Conservation (phyloP, 2,329 filamentous ascomycete genomes). For the Fusarium haematococcum region DNA sequence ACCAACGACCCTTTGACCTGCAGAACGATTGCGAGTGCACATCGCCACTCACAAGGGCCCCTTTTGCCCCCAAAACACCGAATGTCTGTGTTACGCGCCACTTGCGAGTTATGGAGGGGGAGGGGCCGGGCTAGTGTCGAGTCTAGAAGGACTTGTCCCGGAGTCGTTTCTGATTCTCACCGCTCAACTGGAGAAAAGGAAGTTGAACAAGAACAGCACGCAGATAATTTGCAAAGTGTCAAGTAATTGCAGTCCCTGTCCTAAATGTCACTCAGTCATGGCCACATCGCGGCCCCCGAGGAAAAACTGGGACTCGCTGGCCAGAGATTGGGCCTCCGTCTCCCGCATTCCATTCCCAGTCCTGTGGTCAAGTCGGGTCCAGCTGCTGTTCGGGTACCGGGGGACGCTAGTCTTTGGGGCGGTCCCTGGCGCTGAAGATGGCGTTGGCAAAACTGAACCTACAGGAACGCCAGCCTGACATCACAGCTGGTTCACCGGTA, state of each 20-base stretch:
- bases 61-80: conserved; percentile 17
- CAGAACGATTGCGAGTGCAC: neutral
- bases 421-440: conserved; percentile 26
- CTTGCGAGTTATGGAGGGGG: neutral
- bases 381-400: conserved; percentile 4
- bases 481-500: conserved; percentile 22
- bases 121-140: conserved; percentile 21
- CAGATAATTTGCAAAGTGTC: neutral
- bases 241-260: neutral
- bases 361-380: neutral
- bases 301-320: conserved; percentile 26
- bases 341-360: conserved; percentile 40
- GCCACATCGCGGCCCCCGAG: conserved; percentile 30
- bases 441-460: conserved; percentile 27
- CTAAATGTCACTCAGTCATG: neutral
- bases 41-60: conserved; percentile 13
- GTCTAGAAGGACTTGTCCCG: neutral
- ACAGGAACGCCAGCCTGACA: conserved; percentile 20
- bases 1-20: neutral
- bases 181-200: conserved; percentile 9
- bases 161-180: conserved; percentile 14
- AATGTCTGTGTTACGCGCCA: conserved; percentile 24
- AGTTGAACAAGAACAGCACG: neutral
- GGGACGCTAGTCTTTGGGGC: conserved; percentile 22
- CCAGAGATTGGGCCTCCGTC: conserved; percentile 25